These are phyloP conservation scores for Asterochloris erici DNA, from an alignment of 139 green algal species.

Conservation along the genomic window DNA sequence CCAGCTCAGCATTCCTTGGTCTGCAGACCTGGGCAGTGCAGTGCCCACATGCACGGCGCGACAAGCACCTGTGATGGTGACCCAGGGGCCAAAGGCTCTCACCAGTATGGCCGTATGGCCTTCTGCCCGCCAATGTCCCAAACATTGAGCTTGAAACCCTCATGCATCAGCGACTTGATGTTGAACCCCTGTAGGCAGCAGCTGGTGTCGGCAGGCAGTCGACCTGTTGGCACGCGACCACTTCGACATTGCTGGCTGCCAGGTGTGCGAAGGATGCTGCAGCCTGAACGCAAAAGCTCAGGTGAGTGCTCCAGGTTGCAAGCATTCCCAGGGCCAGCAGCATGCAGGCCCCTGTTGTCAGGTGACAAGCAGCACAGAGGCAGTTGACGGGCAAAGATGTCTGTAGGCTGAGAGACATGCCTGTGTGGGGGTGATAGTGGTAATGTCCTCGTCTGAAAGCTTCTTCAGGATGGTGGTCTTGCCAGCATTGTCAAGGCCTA, in stretches of 20 bases:
- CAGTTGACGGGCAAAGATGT: background rate
- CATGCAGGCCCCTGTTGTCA: background rate
- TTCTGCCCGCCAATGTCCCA: constrained; percentile 88
- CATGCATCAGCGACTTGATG: constrained; percentile 75
- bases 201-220: too few relatives aligned
- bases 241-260: too few relatives aligned
- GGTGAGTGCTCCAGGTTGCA: too few relatives aligned
- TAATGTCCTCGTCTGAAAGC: constrained; percentile 77
- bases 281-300: too few relatives aligned
- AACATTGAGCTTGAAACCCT: constrained; percentile 83
- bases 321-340: background rate
- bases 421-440: constrained; percentile 75
- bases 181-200: constrained; percentile 70
- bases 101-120: constrained; percentile 78
- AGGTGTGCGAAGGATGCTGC: too few relatives aligned
- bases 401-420: constrained; percentile 15
- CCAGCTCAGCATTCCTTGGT: background rate
- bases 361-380: background rate
- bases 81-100: background rate
- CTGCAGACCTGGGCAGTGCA: background rate
- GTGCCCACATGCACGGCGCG: background rate
- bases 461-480: constrained; percentile 84
- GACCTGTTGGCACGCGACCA: background rate
- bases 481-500: constrained; percentile 79
- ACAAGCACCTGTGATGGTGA: background rate